Base-by-base conservation (phyloP, 176 grass and related monocot species). In the Thinopyrum elongatum region DNA sequence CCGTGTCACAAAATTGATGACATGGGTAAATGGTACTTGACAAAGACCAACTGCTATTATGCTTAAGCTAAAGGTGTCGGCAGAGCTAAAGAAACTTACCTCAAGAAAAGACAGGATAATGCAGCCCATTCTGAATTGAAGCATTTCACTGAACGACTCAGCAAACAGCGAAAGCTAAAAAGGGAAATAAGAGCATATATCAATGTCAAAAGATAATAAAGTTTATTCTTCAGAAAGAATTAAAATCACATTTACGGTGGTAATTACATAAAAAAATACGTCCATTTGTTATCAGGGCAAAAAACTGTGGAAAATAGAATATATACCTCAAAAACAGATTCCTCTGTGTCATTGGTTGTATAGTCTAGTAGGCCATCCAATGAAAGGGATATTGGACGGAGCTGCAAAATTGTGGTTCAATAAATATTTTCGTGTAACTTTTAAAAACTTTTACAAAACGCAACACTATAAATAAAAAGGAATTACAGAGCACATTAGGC, bases 41-140 rank as follows among this genome's bases (percentile, higher is more conserved):
- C 51, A 57, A 57, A 57, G 51, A 57, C 51, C 51, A 57, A 21
- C 17, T 57, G 19, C 7, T 57, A 55, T 55, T 55, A 57, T 57
- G 51, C 13, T 51, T 69, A 81, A 81, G 25, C 38, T 81, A 82
- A 69, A 46, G 47, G 79, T 68, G 27, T 47, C 6, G 29, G 64
- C 10, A 35, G 7, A 33, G 63, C 41, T 29, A 36, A n/a, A 70
- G 42, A 49, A 82, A 79, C 51, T 39, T 94, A 92, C 92, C 89
- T 94, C 87, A 28, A 94, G 90, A 84, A 94, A 94, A 59, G 87
- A 88, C 70, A 89, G 82, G 55, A 94, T 79, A 29, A 84, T 82
- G 39, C 86, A 90, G 28, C 90, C 92, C 92, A 94, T 94, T 77
- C 85, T 77, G 84, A 87, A 94, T 70, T 92, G 92, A 92, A 94